Evolutionary conservation across 805 yeast species (phyloP).

Genomic region (Candida nonsorbophila): DNA sequence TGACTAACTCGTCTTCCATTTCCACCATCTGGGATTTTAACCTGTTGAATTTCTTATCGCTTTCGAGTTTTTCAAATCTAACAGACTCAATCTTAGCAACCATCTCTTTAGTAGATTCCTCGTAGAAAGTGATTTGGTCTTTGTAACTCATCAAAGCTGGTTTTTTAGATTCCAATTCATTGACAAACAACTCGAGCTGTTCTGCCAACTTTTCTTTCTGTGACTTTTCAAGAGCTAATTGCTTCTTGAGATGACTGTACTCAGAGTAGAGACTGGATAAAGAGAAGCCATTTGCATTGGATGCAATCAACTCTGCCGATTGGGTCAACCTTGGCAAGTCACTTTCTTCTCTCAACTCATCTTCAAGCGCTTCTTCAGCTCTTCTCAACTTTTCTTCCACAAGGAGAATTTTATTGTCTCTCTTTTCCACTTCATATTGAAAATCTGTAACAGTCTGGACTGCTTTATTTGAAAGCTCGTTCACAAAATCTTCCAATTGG

Average conservation of each 20-base stretch:
- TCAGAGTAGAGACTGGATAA: conserved; percentile 64
- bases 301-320: conserved; percentile 50
- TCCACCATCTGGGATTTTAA: conserved; percentile 32
- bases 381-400: conserved; percentile 31
- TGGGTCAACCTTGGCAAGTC: conserved; percentile 45
- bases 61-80: conserved; percentile 44
- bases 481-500: conserved; percentile 46
- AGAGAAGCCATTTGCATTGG: conserved; percentile 47
- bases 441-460: conserved; percentile 27
- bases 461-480: conserved; percentile 34
- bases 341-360: conserved; percentile 32
- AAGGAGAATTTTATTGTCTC: conserved; percentile 25
- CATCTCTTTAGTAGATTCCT: conserved; percentile 50
- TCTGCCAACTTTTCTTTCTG: conserved; percentile 65
- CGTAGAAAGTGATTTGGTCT: conserved; percentile 51
- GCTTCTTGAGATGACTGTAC: conserved; percentile 57
- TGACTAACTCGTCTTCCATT: conserved; percentile 39
- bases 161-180: conserved; percentile 71
- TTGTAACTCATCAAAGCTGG: conserved; percentile 70
- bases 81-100: conserved; percentile 47
- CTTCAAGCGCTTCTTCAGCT: conserved; percentile 37
- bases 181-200: conserved; percentile 66
- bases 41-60: conserved; percentile 33
- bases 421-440: conserved; percentile 27
- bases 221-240: conserved; percentile 61